Evolutionary conservation across 805 yeast species (phyloP).

Genomic region (Candida sakaeoensis): DNA sequence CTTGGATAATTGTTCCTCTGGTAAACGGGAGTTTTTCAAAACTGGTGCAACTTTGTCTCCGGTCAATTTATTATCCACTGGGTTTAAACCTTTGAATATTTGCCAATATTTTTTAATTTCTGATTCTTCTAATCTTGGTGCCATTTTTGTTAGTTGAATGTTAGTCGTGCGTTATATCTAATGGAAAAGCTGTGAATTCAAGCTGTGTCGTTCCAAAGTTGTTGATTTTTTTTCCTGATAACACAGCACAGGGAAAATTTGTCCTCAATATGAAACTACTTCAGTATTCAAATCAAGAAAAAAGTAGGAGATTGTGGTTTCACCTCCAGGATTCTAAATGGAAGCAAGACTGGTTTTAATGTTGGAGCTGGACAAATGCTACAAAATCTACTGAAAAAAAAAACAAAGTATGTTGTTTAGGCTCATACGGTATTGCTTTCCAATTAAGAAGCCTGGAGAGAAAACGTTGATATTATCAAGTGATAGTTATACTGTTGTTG

Average conservation of each 20-base stretch:
- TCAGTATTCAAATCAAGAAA: too few relatives aligned
- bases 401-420: too few relatives aligned
- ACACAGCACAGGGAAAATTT: neutral
- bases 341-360: too few relatives aligned
- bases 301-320: too few relatives aligned
- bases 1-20: slow-evolving; percentile 69
- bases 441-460: too few relatives aligned
- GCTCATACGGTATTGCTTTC: too few relatives aligned
- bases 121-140: slow-evolving; percentile 82
- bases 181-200: neutral
- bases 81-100: slow-evolving; percentile 85
- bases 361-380: too few relatives aligned
- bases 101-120: slow-evolving; percentile 98
- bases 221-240: neutral
- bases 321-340: too few relatives aligned
- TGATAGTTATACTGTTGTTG: too few relatives aligned
- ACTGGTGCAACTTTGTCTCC: slow-evolving; percentile 86
- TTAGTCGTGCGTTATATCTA: neutral
- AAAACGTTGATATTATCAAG: too few relatives aligned
- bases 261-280: too few relatives aligned
- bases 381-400: too few relatives aligned
- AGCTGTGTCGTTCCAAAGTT: neutral
- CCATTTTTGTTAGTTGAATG: neutral
- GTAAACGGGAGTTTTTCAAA: slow-evolving; percentile 81
- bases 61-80: slow-evolving; percentile 70